Percentiles rank a stretch among this genome's conserved stretches.
These are phyloP conservation scores for Candida broadrunensis DNA, from an alignment of 805 yeast species.

Conservation along the genomic window DNA sequence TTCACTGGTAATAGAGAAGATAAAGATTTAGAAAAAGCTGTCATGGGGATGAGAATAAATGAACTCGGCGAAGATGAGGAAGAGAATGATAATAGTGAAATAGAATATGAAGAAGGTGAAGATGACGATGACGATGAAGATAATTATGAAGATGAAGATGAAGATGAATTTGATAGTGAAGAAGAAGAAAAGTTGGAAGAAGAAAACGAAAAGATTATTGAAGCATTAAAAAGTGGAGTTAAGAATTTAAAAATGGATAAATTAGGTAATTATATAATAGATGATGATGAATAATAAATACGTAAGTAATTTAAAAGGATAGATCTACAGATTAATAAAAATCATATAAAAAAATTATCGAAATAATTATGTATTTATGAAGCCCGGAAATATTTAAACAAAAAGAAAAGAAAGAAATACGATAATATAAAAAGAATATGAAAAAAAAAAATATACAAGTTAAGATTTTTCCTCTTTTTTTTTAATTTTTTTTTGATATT, in stretches of 20 bases:
- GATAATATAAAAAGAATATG: conserved; percentile 8
- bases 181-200: conserved; percentile 30
- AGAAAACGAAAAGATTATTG: conserved; percentile 57
- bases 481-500: too few relatives aligned
- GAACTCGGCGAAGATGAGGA: conserved; percentile 21
- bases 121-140: conserved; percentile 27
- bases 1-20: conserved; percentile 34
- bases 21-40: conserved; percentile 74
- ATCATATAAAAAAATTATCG: neutral
- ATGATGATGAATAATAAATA: conserved; percentile 24
- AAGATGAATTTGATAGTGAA: conserved; percentile 28
- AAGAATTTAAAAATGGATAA: conserved; percentile 75
- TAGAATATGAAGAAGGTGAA: conserved; percentile 22
- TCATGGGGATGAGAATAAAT: conserved; percentile 58
- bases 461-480: conserved; percentile 6
- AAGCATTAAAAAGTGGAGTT: conserved; percentile 64
- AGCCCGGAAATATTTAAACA: conserved; percentile 12
- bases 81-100: conserved; percentile 25
- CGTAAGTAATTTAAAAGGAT: too few relatives aligned
- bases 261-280: conserved; percentile 75
- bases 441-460: conserved; percentile 9
- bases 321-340: neutral
- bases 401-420: conserved; percentile 10
- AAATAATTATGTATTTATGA: conserved; percentile 7
- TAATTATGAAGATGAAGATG: conserved; percentile 35